Base-by-base conservation (phyloP, 345 rosid genomes). In the Melastoma malabathricum region DNA sequence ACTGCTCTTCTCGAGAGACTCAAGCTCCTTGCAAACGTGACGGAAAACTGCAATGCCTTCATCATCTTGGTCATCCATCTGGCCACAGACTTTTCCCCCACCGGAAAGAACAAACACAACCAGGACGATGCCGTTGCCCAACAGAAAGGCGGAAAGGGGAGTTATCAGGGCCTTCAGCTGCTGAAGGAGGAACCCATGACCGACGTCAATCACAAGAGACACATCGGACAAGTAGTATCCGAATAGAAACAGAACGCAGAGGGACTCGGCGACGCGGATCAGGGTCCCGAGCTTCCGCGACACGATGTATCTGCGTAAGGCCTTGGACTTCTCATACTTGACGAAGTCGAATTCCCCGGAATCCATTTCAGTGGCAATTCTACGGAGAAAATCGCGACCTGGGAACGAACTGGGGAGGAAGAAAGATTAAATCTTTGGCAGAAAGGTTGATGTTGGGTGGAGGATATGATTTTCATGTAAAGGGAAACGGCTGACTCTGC, bases 241-340 rank as follows among this genome's bases (percentile, higher is more conserved):
- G 62, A 59, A 43, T 18, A 59, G 15, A 14, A 59, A 3, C 29
- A 59, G 18, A 12, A 45, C 62, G 38, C 29, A 4, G 9, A 31
- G 34, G 43, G 47, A 43, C 55, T 59, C 62, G 18, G 29, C 25
- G 10, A 25, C 41, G 47, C 19, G 50, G 19, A 45, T 25, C 15
- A 59, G 27, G 22, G 0, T 25, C 55, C 46, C 51, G 50, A 59
- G 47, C 18, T 44, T 29, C 13, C 43, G n/a, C 39, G 0, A 9
- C 19, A 25, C 2, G 0, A 3, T 39, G 62, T 50, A 23, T 16
- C 62, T 9, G 55, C 1, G 50, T 15, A 25, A 12, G 56, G 62
- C 49, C 56, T 44, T 5, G 43, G 62, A 46, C n/a, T 59, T 59
- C 62, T 44, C 62, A 13, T 43, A 54, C 62, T 59, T 50, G 62